Evolutionary conservation across 371 early-diverging fungal species (phyloP), one percentile per base, ranked within the genome.

Genomic region (Mortierella sp.): DNA sequence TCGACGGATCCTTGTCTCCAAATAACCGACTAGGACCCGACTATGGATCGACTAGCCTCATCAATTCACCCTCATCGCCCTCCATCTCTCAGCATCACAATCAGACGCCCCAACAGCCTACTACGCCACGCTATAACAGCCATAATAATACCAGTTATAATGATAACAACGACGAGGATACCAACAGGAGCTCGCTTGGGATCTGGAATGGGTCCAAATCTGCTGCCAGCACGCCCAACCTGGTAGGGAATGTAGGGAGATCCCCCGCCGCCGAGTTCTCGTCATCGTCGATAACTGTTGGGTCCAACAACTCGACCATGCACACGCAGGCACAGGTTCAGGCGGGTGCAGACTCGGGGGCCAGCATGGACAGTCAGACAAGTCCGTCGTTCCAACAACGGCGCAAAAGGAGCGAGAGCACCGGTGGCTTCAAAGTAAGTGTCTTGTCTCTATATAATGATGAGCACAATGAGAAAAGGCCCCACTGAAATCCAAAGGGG

Each of bases 331-430:
- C 75, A 18, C 81, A 84, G 35, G 58, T 35, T 18, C 63, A 71
- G n/a, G 55, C 81, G 14, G 84, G 84, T 35, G 83, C 71, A 48
- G 73, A 49, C 70, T 83, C 83, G 41, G 73, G 29, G 1, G 77
- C 75, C 12, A 83, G 83, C 44, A 38, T 77, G 55, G 77, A 80
- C 0, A 78, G 81, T n/a, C 63, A 8, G 5, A 63, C 78, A n/a
- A 74, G 70, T 18, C 60, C 84, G 12, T 81, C 84, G 27, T 84
- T 84, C 70, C 76, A 80, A 12, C 78, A 81, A 21, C 78, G 78
- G 16, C 71, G 84, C 44, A 84, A 84, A 72, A 71, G 84, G 44
- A 84, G 84, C 44, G 84, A 84, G 81, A 84, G 84, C 78, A 81
- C 70, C 16, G 84, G 84, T 16, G 81, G 81, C 24, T 44, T 78